Base-by-base conservation (phyloP, 2,329 filamentous ascomycete species). In the Parascedosporium putredinis region DNA sequence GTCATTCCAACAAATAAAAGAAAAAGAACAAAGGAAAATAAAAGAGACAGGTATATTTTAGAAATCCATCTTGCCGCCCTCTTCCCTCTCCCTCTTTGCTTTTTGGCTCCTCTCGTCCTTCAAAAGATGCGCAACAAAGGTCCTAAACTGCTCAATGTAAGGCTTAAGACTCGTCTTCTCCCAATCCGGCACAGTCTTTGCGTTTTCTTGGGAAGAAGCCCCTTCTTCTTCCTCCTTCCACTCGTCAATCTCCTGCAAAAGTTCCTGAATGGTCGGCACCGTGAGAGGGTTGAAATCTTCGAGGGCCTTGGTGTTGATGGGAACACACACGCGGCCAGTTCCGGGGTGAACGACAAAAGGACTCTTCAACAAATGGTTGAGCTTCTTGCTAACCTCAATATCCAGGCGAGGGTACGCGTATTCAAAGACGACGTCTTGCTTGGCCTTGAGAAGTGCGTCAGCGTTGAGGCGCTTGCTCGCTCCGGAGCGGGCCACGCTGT, bases 391-490 rank as follows among this genome's bases (percentile, higher is more conserved):
- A 63, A 98, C 93, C 66, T 95, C 89, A 54, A 93, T 90, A 73
- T 98, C 93, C 50, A 98, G 85, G 34, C 93, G 84, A 3, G 93
- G 93, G 66, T 98, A 98, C 5, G 93, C 96, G 69, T 98, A 97
- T 68, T 98, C 93, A 25, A 98, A 79, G 3, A 97, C 83, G 54
- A 98, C 86, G 62, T 97, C 93, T 64, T 96, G 89, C 68, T 96
- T 97, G 20, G 89, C 88, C 59, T 96, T 88, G 7, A 85, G 76
- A 10, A 98, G 75, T 2, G 83, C 80, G 54, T 76, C 80, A 0
- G 81, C 66, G 57, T 93, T 83, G n/a, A 95, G 76, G 8, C 76
- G 74, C 60, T 81, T 84, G 61, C 81, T 81, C 24, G 79, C 79
- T 29, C 86, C 85, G 1, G 82, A 79, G 65, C 88, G 87, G 44